Evolutionary conservation across 495 filamentous ascomycete species (phyloP).

Genomic region (Annulohypoxylon bovei): DNA sequence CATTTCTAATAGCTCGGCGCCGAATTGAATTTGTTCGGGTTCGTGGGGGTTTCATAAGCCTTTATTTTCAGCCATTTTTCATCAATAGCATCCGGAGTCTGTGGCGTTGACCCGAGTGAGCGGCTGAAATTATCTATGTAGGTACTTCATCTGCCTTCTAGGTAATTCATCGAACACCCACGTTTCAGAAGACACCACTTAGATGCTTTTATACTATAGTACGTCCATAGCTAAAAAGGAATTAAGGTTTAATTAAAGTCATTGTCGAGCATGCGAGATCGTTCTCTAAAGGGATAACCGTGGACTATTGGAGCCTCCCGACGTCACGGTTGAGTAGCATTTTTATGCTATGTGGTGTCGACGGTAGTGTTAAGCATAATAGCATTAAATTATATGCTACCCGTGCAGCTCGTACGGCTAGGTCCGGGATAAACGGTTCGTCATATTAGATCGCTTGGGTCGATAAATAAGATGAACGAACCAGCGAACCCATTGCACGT

Average conservation of each 20-base stretch:
- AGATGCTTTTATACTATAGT: neutral
- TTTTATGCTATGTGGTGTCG: neutral
- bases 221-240: neutral
- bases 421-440: slow-evolving; percentile 19
- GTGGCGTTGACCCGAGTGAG: neutral
- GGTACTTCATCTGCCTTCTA: neutral
- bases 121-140: neutral
- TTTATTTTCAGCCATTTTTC: neutral
- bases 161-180: slow-evolving; percentile 1
- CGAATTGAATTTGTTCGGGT: neutral
- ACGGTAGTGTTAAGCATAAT: slow-evolving; percentile 21
- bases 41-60: neutral
- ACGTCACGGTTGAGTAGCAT: neutral
- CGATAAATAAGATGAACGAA: slow-evolving; percentile 38
- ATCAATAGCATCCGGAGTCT: neutral
- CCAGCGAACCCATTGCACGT: neutral
- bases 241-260: neutral
- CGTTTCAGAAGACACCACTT: slow-evolving; percentile 3
- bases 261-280: neutral
- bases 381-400: slow-evolving; percentile 29
- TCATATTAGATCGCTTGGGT: slow-evolving; percentile 36
- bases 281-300: neutral
- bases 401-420: slow-evolving; percentile 10
- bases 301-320: neutral
- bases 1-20: neutral